Percentiles rank a stretch among this genome's conserved stretches.
These are phyloP conservation scores for Saccharomycopsis fodiens DNA, from an alignment of 805 yeast species.

Conservation along the genomic window DNA sequence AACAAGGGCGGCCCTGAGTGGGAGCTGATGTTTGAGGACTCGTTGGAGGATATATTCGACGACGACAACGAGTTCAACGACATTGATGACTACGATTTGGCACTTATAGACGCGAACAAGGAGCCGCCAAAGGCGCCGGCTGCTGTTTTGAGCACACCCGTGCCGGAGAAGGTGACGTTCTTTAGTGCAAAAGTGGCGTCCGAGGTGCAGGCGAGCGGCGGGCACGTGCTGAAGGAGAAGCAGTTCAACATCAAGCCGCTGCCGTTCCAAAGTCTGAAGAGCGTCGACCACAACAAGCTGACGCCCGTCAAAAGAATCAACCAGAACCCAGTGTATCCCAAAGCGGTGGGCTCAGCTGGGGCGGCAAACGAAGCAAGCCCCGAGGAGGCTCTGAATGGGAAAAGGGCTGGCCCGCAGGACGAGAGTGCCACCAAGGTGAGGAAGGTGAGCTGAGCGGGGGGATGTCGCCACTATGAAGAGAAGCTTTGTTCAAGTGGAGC, in stretches of 20 bases:
- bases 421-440: background rate
- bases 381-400: background rate
- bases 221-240: slow-evolving; percentile 31
- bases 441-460: too few species aligned
- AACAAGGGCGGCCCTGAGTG: too few species aligned
- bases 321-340: slow-evolving; percentile 16
- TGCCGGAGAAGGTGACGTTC: slow-evolving; percentile 32
- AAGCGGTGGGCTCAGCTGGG: background rate
- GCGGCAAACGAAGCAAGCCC: too few species aligned
- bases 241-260: slow-evolving; percentile 38
- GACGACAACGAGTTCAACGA: slow-evolving; percentile 30
- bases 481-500: too few species aligned
- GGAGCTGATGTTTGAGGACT: slow-evolving; percentile 39
- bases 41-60: slow-evolving; percentile 46
- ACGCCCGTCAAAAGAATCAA: slow-evolving; percentile 46
- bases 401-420: background rate
- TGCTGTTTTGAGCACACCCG: background rate
- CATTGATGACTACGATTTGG: slow-evolving; percentile 26
- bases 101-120: slow-evolving; percentile 8
- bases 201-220: slow-evolving; percentile 37
- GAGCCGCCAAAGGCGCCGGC: background rate
- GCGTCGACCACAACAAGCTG: slow-evolving; percentile 62
- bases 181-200: slow-evolving; percentile 63
- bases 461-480: too few species aligned
- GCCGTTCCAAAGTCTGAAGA: slow-evolving; percentile 21